Evolutionary conservation across 306 rosid species (phyloP), one percentile per base, ranked within the genome.

Genomic region (Pterocarpus santalinus): DNA sequence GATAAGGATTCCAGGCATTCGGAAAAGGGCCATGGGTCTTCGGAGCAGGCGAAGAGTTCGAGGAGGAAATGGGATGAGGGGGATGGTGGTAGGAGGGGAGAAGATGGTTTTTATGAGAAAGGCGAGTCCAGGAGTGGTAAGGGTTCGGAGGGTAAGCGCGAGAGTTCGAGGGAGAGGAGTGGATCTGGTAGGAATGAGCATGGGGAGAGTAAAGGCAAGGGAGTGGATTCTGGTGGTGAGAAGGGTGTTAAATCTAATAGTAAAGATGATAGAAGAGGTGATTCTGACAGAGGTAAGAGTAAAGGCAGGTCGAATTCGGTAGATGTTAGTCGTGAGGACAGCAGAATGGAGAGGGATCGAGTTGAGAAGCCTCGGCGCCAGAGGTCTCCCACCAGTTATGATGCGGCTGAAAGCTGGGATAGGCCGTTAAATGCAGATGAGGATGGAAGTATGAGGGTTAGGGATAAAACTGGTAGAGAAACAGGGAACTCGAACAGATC

Each of bases 61-160:
- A 91, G 99, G 75, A 93, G 97, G 88, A 93, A 89, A 79, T 96
- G 99, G 99, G 99, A 96, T 83, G 98, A 94, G 44, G 82, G 86
- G 43, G 98, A 92, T 65, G 63, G 79, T 67, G 89, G 43, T 38
- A 84, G 76, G 88, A 93, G 82, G 75, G 53, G 15, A 0, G 92
- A 89, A 30, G 96, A 89, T 41, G 84, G 69, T 75, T 81, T 32
- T 86, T 70, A 81, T 60, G 98, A 92, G 71, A 92, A 88, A 77
- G 86, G 79, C 7, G 97, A 91, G 17, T 73, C 75, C 2, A 88
- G 91, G 83, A 87, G 87, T 79, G 71, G 80, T 39, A 92, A 89
- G 86, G 86, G 71, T 75, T 82, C 90, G 64, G 97, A 91, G 77
- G 56, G 74, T 69, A 92, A 89, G 88, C 67, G 84, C 5, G 96